phyloP scores from a whole-genome alignment of 2,329 filamentous ascomycete species.

The Curvularia sp. region DNA sequence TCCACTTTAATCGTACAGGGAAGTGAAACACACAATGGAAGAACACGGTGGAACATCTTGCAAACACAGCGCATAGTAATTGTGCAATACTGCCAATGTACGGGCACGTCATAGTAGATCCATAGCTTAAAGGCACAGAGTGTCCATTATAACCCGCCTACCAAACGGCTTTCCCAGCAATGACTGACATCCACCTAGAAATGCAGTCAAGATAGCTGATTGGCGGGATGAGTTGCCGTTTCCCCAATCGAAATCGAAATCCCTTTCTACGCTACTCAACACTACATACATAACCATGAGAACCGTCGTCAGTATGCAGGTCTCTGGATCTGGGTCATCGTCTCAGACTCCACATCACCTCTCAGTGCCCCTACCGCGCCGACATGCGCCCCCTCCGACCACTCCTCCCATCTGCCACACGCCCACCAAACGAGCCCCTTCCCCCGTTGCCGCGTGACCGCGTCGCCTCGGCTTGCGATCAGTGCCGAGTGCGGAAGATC shows the following conservation, averaged over 20 bases:
- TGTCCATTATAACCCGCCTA: background rate
- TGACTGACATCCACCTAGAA: background rate
- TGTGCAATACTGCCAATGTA: background rate
- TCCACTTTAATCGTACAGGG: background rate
- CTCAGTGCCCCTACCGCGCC: background rate
- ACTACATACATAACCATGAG: slow-evolving; percentile 2
- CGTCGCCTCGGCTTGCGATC: slow-evolving; percentile 17
- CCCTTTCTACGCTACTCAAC: slow-evolving; percentile 5
- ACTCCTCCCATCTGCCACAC: slow-evolving; percentile 11
- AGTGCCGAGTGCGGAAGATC: slow-evolving; percentile 17
- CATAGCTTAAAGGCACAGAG: background rate
- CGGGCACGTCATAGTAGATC: background rate
- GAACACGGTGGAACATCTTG: background rate
- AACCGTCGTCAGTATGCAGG: background rate
- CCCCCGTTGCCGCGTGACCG: slow-evolving; percentile 11
- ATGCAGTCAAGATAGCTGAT: background rate
- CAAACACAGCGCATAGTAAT: background rate
- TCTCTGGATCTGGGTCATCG: background rate
- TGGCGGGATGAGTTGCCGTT: slow-evolving; percentile 8
- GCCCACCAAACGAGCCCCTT: slow-evolving; percentile 12
- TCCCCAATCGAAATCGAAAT: slow-evolving; percentile 12
- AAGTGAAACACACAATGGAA: background rate
- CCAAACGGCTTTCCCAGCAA: background rate
- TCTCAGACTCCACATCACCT: background rate
- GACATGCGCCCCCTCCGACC: slow-evolving; percentile 15